Evolutionary conservation across 345 rosid species (phyloP).

Genomic region (Citrus sinensis): DVS_A1.0 CM039161.1:23957501-23958000

Average conservation of each 20-base stretch:
- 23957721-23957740: constrained; percentile 8
- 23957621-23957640: constrained; percentile 6
- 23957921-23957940: not conserved
- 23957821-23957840: constrained; percentile 14
- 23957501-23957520: constrained; percentile 7
- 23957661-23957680: constrained; percentile 5
- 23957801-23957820: constrained; percentile 17
- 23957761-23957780: not conserved
- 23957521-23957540: constrained; percentile 13
- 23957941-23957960: not conserved
- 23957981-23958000: not conserved
- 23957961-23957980: not conserved
- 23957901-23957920: not conserved
- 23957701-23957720: constrained; percentile 14
- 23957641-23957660: constrained; percentile 18
- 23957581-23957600: constrained; percentile 18
- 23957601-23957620: constrained; percentile 20
- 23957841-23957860: constrained; percentile 5
- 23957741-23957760: constrained; percentile 17
- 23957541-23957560: constrained; percentile 20
- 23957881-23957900: not conserved
- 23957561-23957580: constrained; percentile 29
- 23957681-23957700: constrained; percentile 16
- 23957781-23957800: constrained; percentile 2
- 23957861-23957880: constrained; percentile 17